Conservation (phyloP, 345 rosid genomes). For the Cochlearia excelsa region DNA sequence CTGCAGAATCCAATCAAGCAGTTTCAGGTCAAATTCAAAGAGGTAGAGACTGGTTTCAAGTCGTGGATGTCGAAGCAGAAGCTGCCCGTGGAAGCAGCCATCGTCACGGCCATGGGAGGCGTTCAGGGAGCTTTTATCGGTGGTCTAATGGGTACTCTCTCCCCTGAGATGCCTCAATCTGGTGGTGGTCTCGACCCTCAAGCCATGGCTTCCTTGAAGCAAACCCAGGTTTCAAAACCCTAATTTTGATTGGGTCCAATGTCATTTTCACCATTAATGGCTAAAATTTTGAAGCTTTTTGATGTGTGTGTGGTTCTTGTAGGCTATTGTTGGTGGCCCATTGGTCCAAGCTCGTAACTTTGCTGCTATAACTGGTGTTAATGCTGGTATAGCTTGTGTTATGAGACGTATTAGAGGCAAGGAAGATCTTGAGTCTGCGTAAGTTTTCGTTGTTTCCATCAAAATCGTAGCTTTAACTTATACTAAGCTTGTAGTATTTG, state of each 20-base stretch:
- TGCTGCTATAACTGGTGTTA: slow-evolving; percentile 89
- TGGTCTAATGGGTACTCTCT: slow-evolving; percentile 67
- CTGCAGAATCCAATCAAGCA: slow-evolving; percentile 58
- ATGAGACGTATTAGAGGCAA: slow-evolving; percentile 94
- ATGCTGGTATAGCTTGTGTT: slow-evolving; percentile 79
- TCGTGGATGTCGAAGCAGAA: slow-evolving; percentile 77
- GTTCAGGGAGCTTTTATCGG: slow-evolving; percentile 88
- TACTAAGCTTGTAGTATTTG: neutral
- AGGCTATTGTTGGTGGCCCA: slow-evolving; percentile 91
- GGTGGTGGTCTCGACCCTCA: slow-evolving; percentile 50
- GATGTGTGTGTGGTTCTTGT: slow-evolving; percentile 15
- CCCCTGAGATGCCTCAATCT: slow-evolving; percentile 54
- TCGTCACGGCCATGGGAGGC: slow-evolving; percentile 69
- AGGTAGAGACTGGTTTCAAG: slow-evolving; percentile 60
- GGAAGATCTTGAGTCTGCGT: slow-evolving; percentile 93
- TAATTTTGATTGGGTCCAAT: slow-evolving; percentile 6
- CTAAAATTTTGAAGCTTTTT: neutral
- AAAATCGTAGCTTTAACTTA: neutral
- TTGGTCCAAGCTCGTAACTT: slow-evolving; percentile 93
- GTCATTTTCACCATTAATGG: neutral
- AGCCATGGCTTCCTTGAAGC: slow-evolving; percentile 81
- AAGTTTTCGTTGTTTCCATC: neutral
- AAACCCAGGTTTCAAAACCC: slow-evolving; percentile 68
- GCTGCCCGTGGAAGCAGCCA: slow-evolving; percentile 68
- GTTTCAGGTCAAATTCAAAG: slow-evolving; percentile 55